Percentiles rank a stretch among this genome's conserved stretches.
Evolutionary conservation across 1,139 yeast genomes (phyloP).

Genomic region (Pichia sp.): DNA sequence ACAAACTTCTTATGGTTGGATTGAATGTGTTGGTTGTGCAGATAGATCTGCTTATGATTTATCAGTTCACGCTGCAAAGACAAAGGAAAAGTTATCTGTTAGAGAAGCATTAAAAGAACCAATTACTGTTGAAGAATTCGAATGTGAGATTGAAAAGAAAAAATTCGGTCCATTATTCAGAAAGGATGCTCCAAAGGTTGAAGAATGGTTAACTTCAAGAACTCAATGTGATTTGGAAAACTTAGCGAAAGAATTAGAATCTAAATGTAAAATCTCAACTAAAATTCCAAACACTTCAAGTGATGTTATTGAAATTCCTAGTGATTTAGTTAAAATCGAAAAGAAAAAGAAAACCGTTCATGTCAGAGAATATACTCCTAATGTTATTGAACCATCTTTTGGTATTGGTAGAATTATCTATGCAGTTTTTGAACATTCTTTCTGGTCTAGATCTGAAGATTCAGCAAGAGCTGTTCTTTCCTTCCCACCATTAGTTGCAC

Average conservation of each 20-base stretch:
- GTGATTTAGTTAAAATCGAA: conserved; percentile 64
- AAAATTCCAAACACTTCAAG: conserved; percentile 31
- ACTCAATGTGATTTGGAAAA: conserved; percentile 83
- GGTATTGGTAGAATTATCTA: conserved; percentile 98
- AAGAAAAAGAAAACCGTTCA: conserved; percentile 80
- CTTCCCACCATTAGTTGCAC: conserved; percentile 93
- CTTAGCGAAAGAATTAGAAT: conserved; percentile 60
- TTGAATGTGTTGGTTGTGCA: conserved; percentile 99
- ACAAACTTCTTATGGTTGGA: conserved; percentile 95
- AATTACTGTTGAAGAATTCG: conserved; percentile 70
- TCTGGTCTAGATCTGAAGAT: conserved; percentile 94
- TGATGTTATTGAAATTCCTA: conserved; percentile 51
- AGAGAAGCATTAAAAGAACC: conserved; percentile 88
- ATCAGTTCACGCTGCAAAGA: conserved; percentile 89
- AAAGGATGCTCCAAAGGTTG: conserved; percentile 91
- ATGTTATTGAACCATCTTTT: conserved; percentile 97
- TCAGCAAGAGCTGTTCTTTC: conserved; percentile 71
- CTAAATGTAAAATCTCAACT: conserved; percentile 57
- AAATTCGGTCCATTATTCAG: conserved; percentile 96
- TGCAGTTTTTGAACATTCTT: conserved; percentile 86
- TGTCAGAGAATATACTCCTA: conserved; percentile 92
- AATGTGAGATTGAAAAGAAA: conserved; percentile 84
- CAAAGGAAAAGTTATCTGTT: conserved; percentile 90
- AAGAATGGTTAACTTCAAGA: conserved; percentile 66
- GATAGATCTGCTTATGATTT: conserved; percentile 98